Evolutionary conservation across 2,329 filamentous ascomycete genomes (phyloP).

Genomic region (Dryadomyces sulphureus): DNA sequence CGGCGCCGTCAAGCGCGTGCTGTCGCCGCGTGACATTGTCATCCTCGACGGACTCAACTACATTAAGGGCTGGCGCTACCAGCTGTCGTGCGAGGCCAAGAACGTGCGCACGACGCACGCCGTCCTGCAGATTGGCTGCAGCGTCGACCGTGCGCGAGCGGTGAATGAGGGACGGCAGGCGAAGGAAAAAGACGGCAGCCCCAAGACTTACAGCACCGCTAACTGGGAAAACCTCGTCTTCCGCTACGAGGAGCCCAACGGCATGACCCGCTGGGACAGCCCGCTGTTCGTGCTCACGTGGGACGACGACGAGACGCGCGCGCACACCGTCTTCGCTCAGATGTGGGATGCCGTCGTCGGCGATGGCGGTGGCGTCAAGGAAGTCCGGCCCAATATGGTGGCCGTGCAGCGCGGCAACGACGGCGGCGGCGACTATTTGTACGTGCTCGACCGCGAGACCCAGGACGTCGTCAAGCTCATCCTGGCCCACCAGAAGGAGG

Average conservation of each 20-base stretch:
- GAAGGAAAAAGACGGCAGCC: conserved; percentile 17
- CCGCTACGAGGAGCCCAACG: conserved; percentile 74
- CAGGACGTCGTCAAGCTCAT: conserved; percentile 62
- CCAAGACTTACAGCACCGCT: conserved; percentile 34
- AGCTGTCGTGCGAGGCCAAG: conserved; percentile 74
- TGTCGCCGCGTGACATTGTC: conserved; percentile 60
- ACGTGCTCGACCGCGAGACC: conserved; percentile 64
- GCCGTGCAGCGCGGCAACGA: conserved; percentile 51
- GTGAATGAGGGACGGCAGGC: conserved; percentile 48
- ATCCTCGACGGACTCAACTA: conserved; percentile 73
- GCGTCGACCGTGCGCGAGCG: conserved; percentile 31
- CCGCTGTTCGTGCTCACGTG: conserved; percentile 68
- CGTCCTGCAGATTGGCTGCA: conserved; percentile 51
- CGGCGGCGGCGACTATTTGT: conserved; percentile 59
- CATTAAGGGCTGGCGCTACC: conserved; percentile 82
- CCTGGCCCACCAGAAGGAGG: conserved; percentile 53
- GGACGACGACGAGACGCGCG: conserved; percentile 54
- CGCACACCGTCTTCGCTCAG: conserved; percentile 39
- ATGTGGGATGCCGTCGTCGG: conserved; percentile 64
- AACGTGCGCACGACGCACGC: conserved; percentile 62
- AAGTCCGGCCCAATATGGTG: conserved; percentile 59
- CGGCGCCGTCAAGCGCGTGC: conserved; percentile 61
- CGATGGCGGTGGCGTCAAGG: conserved; percentile 32
- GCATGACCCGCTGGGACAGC: conserved; percentile 73
- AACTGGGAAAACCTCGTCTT: conserved; percentile 72